Conservation (phyloP, 805 yeast species). For the Ogataea pini region DNA sequence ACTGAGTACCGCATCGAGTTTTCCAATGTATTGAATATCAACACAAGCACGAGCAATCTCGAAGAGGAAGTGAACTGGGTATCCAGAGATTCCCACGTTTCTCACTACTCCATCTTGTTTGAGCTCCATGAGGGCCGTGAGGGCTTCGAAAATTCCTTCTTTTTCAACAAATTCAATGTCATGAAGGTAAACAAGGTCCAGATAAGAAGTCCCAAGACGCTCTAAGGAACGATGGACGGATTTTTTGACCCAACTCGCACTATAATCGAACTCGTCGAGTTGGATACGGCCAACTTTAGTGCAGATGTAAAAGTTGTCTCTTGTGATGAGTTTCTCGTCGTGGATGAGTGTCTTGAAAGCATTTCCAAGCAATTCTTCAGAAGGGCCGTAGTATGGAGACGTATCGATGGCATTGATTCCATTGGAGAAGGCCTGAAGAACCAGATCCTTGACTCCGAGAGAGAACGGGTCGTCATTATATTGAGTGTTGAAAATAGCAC, state of each 20-base stretch:
- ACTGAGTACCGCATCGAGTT: conserved; percentile 73
- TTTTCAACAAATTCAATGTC: conserved; percentile 80
- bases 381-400: conserved; percentile 91
- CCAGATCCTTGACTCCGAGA: conserved; percentile 57
- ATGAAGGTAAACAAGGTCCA: conserved; percentile 85
- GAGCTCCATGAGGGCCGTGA: conserved; percentile 56
- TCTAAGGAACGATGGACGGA: conserved; percentile 68
- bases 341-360: conserved; percentile 48
- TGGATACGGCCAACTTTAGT: conserved; percentile 84
- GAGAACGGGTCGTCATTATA: conserved; percentile 69
- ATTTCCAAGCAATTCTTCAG: conserved; percentile 72
- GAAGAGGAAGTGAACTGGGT: conserved; percentile 72
- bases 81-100: conserved; percentile 81
- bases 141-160: conserved; percentile 58
- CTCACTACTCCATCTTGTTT: conserved; percentile 63
- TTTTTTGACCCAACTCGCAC: conserved; percentile 54
- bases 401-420: conserved; percentile 86
- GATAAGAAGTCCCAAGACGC: conserved; percentile 63
- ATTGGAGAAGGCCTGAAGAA: conserved; percentile 57
- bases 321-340: conserved; percentile 42
- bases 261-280: conserved; percentile 73
- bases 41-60: conserved; percentile 46
- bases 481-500: conserved; percentile 83
- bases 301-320: conserved; percentile 69
- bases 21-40: conserved; percentile 47